Evolutionary conservation across 164 flowering plant genomes (phyloP).

Genomic region (Amborella trichopoda): DNA sequence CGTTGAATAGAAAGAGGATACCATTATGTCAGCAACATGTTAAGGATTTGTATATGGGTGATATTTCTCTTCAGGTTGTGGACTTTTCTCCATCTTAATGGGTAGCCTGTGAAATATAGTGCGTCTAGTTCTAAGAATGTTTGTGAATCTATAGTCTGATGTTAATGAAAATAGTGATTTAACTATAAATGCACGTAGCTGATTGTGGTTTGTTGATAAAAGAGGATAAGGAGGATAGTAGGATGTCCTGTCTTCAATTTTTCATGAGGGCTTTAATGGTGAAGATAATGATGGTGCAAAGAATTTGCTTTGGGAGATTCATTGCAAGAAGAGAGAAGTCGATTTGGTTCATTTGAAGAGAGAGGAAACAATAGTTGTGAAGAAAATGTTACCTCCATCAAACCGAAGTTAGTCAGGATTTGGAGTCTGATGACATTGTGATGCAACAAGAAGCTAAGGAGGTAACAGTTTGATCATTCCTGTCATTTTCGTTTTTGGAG

Average conservation of each 20-base stretch:
- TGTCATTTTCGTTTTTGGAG: no score
- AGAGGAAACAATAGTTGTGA: no score
- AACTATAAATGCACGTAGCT: conserved; percentile 6
- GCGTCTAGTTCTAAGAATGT: conserved; percentile 8
- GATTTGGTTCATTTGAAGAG: no score
- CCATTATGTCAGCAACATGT: conserved; percentile 72
- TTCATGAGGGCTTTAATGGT: no score
- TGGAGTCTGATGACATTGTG: not conserved
- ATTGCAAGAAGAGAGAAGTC: no score
- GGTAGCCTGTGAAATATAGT: conserved; percentile 20
- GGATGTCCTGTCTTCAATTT: no score
- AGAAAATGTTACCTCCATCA: no score
- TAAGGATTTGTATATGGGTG: conserved; percentile 67
- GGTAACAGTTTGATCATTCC: not conserved
- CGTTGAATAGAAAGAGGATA: conserved; percentile 55
- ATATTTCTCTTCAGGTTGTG: conserved; percentile 70
- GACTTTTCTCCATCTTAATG: conserved; percentile 42
- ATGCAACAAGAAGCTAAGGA: not conserved
- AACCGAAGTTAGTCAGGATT: no score
- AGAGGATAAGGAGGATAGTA: no score
- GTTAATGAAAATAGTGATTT: conserved; percentile 10
- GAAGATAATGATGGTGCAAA: no score
- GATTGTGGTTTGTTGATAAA: not conserved
- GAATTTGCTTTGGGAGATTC: no score
- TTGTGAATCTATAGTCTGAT: conserved; percentile 8